Percentiles rank a stretch among this genome's conserved stretches.
These are phyloP conservation scores for Bertia moriformis DNA, from an alignment of 2,329 filamentous ascomycete species.

Conservation along the genomic window DNA sequence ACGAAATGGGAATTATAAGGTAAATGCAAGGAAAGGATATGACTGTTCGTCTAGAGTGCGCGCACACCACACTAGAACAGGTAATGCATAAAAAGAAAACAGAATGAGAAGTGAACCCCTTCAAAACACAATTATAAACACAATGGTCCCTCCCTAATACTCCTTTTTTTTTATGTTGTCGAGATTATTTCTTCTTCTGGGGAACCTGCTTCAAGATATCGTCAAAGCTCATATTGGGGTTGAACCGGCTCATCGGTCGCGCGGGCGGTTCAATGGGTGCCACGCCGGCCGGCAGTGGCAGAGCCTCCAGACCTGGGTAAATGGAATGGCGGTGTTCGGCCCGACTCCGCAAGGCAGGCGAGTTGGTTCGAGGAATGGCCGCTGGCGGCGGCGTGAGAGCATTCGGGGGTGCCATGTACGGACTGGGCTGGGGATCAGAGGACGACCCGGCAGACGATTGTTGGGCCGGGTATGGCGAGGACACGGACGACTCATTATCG, in stretches of 20 bases:
- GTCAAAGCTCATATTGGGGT: conserved; percentile 31
- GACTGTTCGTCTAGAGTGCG: no score
- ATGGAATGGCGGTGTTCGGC: conserved; percentile 21
- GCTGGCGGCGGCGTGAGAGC: conserved; percentile 16
- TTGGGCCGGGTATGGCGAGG: conserved; percentile 18
- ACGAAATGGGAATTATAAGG: no score
- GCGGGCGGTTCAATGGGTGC: conserved; percentile 20
- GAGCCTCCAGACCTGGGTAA: conserved; percentile 25
- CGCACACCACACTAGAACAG: no score
- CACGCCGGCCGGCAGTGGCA: conserved; percentile 23
- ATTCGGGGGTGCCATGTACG: conserved; percentile 11
- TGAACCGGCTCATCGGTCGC: conserved; percentile 21
- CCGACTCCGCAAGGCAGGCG: conserved; percentile 13
- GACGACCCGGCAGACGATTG: conserved; percentile 8
- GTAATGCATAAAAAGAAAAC: no score
- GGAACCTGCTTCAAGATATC: conserved; percentile 25
- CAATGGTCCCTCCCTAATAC: no score
- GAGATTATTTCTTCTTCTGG: conserved; percentile 11
- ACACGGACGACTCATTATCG: conserved; percentile 19
- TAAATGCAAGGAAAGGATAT: no score
- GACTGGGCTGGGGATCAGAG: conserved; percentile 12
- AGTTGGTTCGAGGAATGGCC: conserved; percentile 16
- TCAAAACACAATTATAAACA: no score
- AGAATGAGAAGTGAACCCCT: no score
- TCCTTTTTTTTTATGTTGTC: no score